Evolutionary conservation across 768 basidiomycete genomes (phyloP).

Genomic region (Cyclocybe cylindracea): DNA sequence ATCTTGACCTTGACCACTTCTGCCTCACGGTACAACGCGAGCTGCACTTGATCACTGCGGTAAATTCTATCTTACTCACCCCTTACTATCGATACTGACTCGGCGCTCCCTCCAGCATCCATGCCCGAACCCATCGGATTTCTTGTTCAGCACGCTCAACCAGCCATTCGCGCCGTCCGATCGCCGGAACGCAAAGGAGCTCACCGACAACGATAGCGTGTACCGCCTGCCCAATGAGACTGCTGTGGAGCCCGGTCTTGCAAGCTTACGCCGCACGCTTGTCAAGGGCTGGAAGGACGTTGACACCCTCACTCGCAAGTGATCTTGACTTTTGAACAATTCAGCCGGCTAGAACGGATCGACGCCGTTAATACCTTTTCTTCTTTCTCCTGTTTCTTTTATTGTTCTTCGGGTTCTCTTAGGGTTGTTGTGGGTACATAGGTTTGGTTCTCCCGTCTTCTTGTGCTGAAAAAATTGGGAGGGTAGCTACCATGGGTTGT

Average conservation of each 20-base stretch:
- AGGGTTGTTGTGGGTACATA: no score
- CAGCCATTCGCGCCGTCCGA: slow-evolving; percentile 73
- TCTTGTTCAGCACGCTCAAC: slow-evolving; percentile 59
- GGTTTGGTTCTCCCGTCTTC: no score
- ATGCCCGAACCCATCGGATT: slow-evolving; percentile 49
- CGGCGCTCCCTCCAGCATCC: slow-evolving; percentile 46
- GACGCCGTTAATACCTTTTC: neutral
- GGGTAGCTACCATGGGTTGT: no score
- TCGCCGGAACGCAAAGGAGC: slow-evolving; percentile 54
- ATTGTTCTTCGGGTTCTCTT: no score
- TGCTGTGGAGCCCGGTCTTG: slow-evolving; percentile 28
- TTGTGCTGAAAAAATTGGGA: no score
- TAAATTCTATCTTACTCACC: slow-evolving; percentile 32
- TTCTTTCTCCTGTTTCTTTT: no score
- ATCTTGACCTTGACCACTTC: slow-evolving; percentile 71
- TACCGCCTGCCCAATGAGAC: slow-evolving; percentile 33
- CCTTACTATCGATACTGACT: neutral
- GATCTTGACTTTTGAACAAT: neutral
- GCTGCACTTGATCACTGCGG: slow-evolving; percentile 71
- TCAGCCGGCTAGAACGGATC: no score
- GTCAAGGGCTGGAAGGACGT: slow-evolving; percentile 44
- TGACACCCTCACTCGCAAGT: slow-evolving; percentile 34
- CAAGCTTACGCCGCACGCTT: slow-evolving; percentile 39
- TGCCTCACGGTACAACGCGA: slow-evolving; percentile 67
- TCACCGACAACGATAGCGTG: slow-evolving; percentile 27